Evolutionary conservation across 2,329 filamentous ascomycete genomes (phyloP).

Genomic region (Aaosphaeria pasadenensis): DNA sequence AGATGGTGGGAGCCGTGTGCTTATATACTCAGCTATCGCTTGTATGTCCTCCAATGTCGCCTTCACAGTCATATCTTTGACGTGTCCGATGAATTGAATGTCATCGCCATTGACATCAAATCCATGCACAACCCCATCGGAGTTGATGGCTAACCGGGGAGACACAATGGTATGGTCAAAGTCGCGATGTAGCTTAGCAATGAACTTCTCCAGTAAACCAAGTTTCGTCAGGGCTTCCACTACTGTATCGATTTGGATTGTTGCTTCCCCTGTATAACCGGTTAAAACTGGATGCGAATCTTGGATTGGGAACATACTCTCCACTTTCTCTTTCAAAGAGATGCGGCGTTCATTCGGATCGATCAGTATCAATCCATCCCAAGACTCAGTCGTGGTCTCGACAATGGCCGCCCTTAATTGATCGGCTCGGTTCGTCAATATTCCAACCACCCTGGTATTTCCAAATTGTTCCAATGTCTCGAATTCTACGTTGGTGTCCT

Average conservation of each 20-base stretch:
- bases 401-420: slow-evolving; percentile 66
- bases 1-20: slow-evolving; percentile 47
- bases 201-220: slow-evolving; percentile 47
- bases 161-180: slow-evolving; percentile 60
- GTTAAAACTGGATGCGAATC: not conserved
- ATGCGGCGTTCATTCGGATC: slow-evolving; percentile 57
- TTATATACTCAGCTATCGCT: slow-evolving; percentile 50
- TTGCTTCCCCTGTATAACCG: not conserved
- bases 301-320: slow-evolving; percentile 43
- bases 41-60: slow-evolving; percentile 29
- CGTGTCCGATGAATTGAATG: slow-evolving; percentile 26
- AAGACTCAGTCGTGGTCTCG: slow-evolving; percentile 65
- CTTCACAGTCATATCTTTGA: slow-evolving; percentile 26
- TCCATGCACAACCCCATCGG: slow-evolving; percentile 33
- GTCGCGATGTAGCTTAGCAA: slow-evolving; percentile 60
- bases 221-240: slow-evolving; percentile 36
- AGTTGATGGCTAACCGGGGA: slow-evolving; percentile 51
- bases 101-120: slow-evolving; percentile 34
- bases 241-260: slow-evolving; percentile 30
- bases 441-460: slow-evolving; percentile 59
- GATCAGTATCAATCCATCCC: slow-evolving; percentile 65
- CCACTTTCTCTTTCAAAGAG: slow-evolving; percentile 51
- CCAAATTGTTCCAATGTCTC: slow-evolving; percentile 59
- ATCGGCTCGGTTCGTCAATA: slow-evolving; percentile 64
- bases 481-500: slow-evolving; percentile 53